phyloP scores from a whole-genome alignment of 176 grass and related monocot species.

The Aegilops speltoides region DNA sequence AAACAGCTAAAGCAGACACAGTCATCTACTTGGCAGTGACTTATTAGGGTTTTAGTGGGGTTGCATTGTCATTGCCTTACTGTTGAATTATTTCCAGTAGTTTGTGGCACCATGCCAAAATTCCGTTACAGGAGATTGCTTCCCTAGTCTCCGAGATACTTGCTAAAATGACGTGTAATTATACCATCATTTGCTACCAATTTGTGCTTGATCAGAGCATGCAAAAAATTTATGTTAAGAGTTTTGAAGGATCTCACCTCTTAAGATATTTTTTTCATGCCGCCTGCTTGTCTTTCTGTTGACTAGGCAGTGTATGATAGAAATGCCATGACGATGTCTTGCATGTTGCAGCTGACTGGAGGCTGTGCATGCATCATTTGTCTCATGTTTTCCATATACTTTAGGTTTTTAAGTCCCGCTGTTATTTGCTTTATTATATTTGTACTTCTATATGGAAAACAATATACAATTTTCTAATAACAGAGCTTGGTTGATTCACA shows the following conservation, averaged over 20 bases:
- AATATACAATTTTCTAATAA: background rate
- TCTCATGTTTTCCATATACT: background rate
- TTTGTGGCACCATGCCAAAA: conserved; percentile 4
- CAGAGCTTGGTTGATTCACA: conserved; percentile 1
- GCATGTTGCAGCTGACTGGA: background rate
- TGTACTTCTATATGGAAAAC: background rate
- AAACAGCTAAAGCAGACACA: background rate
- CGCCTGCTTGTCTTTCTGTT: background rate
- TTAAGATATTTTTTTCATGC: background rate
- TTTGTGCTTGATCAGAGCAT: background rate
- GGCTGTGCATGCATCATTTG: background rate
- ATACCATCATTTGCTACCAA: background rate
- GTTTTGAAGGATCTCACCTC: conserved; percentile 16
- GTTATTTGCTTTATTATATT: background rate
- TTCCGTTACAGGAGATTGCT: background rate
- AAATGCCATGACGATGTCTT: background rate
- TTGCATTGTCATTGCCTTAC: conserved; percentile 12
- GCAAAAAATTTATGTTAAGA: background rate
- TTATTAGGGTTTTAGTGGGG: conserved; percentile 8
- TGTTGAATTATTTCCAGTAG: conserved; percentile 1
- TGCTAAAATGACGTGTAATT: background rate
- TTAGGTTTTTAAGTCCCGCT: background rate
- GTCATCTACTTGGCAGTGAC: background rate
- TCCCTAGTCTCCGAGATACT: background rate
- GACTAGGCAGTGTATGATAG: background rate